Conservation (phyloP, 345 rosid species). For the Tarenaya hassleriana region DNA sequence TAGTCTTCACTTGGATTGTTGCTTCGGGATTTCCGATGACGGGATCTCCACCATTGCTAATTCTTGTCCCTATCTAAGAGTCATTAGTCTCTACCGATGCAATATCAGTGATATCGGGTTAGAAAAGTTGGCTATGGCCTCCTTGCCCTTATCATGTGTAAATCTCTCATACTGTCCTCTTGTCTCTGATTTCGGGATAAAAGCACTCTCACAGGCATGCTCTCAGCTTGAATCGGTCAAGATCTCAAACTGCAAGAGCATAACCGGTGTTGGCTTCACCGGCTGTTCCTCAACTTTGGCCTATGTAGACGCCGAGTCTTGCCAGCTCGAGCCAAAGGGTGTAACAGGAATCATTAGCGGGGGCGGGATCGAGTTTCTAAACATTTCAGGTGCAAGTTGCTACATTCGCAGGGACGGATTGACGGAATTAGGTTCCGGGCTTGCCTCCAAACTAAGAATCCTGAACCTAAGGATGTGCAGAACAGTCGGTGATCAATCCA, state of each 20-base stretch:
- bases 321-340: conserved; percentile 51
- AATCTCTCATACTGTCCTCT: conserved; percentile 49
- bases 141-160: conserved; percentile 37
- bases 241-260: conserved; percentile 41
- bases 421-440: conserved; percentile 48
- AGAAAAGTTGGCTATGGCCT: conserved; percentile 40
- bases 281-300: conserved; percentile 52
- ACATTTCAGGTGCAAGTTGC: conserved; percentile 33
- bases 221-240: conserved; percentile 44
- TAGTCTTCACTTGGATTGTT: conserved; percentile 53
- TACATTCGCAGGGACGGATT: conserved; percentile 28
- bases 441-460: conserved; percentile 43
- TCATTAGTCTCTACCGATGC: conserved; percentile 57
- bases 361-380: conserved; percentile 53
- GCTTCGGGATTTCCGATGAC: conserved; percentile 50
- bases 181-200: conserved; percentile 48
- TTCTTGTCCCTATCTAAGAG: conserved; percentile 43
- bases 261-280: conserved; percentile 48
- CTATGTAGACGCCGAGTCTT: conserved; percentile 48
- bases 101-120: conserved; percentile 50
- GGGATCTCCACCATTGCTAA: conserved; percentile 45
- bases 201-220: conserved; percentile 42
- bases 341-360: conserved; percentile 56
- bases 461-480: conserved; percentile 62
- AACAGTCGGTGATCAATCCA: conserved; percentile 50